A percentile compares a stretch with the other conserved stretches of the same genome.
Evolutionary conservation across 805 yeast genomes (phyloP).

Genomic region (Wickerhamomyces ciferrii): DNA sequence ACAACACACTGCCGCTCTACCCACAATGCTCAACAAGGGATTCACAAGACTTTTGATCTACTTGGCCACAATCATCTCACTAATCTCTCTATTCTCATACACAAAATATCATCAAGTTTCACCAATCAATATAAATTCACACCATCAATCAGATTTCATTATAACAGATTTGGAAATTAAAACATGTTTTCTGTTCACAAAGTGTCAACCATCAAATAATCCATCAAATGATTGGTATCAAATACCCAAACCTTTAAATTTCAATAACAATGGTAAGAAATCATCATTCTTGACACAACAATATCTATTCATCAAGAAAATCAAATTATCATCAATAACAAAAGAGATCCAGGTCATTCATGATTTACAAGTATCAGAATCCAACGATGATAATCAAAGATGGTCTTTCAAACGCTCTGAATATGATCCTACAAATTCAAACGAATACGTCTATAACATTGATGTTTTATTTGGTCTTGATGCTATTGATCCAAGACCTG

Average conservation of each 20-base stretch:
- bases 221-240: constrained; percentile 6
- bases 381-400: not conserved
- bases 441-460: constrained; percentile 44
- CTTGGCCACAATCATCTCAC: no score
- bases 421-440: not conserved
- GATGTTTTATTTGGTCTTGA: constrained; percentile 70
- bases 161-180: constrained; percentile 1
- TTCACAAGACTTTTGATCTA: not conserved
- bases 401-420: not conserved
- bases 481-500: constrained; percentile 71
- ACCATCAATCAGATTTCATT: not conserved
- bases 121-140: not conserved
- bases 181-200: constrained; percentile 3
- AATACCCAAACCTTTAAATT: constrained; percentile 8
- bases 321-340: not conserved
- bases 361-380: not conserved
- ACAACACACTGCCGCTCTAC: no score
- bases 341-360: constrained; percentile 3
- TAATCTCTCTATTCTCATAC: no score
- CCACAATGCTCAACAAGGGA: not conserved
- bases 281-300: constrained; percentile 7
- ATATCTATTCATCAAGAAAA: constrained; percentile 10
- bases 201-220: constrained; percentile 1
- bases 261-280: constrained; percentile 5
- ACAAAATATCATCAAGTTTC: no score